Conservation (phyloP, 805 yeast genomes). For the Pichia phayaonensis region DNA sequence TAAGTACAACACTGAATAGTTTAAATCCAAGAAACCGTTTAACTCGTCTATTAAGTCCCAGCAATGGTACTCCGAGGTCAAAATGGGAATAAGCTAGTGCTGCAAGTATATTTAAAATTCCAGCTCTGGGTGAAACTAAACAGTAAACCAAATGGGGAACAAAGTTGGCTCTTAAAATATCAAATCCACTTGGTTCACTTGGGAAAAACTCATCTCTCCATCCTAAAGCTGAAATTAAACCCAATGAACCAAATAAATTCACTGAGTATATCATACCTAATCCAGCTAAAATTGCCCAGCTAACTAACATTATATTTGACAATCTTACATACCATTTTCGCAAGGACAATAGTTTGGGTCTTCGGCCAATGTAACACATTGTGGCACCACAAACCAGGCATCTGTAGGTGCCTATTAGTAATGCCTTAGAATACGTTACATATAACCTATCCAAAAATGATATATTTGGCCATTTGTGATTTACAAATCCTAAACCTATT, state of each 20-base stretch:
- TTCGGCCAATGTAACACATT: not conserved
- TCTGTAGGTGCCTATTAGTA: not conserved
- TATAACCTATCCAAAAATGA: not conserved
- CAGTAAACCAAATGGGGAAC: slow-evolving; percentile 1
- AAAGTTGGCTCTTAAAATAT: not conserved
- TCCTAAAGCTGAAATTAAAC: not conserved
- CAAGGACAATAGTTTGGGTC: not conserved
- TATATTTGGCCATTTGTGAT: not conserved
- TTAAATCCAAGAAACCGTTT: not conserved
- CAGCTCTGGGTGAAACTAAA: not conserved
- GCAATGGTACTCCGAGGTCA: not conserved
- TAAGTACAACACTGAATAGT: not conserved
- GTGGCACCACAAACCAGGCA: not conserved
- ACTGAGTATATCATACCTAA: not conserved
- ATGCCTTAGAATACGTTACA: not conserved
- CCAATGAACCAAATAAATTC: not conserved
- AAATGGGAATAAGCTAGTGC: not conserved
- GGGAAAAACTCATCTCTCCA: not conserved
- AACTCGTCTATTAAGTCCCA: not conserved
- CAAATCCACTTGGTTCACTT: not conserved
- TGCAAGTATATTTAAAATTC: not conserved
- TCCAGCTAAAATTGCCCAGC: not conserved
- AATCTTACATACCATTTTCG: not conserved
- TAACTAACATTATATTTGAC: not conserved
- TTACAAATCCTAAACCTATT: not conserved